Conservation (phyloP, 1,284 basidiomycete species). For the Leccinum angustisporum region DNA sequence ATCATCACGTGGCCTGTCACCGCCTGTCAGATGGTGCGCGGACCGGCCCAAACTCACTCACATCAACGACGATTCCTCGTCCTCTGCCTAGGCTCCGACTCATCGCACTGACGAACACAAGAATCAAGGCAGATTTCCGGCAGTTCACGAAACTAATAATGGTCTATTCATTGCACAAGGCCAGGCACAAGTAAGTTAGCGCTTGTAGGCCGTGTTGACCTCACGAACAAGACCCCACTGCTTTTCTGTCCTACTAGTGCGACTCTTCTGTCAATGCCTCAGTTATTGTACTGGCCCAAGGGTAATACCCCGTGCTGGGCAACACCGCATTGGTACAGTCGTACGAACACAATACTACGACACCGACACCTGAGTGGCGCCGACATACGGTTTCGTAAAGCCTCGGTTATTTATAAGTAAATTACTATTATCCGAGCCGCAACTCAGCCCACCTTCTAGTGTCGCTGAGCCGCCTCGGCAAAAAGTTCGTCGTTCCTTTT, state of each 20-base stretch:
- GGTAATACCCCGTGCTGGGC: conserved; percentile 6
- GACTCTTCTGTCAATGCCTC: conserved; percentile 3
- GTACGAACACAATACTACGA: too few species aligned
- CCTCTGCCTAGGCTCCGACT: too few species aligned
- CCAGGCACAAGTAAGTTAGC: not conserved
- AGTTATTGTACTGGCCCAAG: conserved; percentile 4
- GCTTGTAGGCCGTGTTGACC: not conserved
- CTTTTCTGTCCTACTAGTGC: not conserved
- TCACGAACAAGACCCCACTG: conserved; percentile 8
- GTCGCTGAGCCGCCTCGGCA: conserved; percentile 8
- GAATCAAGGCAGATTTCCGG: too few species aligned
- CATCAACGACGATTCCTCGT: too few species aligned
- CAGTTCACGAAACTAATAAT: too few species aligned
- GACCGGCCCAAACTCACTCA: too few species aligned
- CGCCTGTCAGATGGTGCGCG: too few species aligned
- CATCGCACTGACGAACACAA: too few species aligned
- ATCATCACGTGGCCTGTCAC: too few species aligned
- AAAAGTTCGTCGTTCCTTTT: conserved; percentile 15
- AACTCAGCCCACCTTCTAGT: too few species aligned
- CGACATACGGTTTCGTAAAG: conserved; percentile 22
- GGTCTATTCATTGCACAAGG: too few species aligned
- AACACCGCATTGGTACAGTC: conserved; percentile 13
- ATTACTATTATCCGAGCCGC: too few species aligned
- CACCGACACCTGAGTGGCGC: not conserved
- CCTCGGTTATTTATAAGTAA: conserved; percentile 26